These are phyloP conservation scores for Trypanosoma caninum DNA, from an alignment of 208 protist species.

Conservation along the genomic window DNA sequence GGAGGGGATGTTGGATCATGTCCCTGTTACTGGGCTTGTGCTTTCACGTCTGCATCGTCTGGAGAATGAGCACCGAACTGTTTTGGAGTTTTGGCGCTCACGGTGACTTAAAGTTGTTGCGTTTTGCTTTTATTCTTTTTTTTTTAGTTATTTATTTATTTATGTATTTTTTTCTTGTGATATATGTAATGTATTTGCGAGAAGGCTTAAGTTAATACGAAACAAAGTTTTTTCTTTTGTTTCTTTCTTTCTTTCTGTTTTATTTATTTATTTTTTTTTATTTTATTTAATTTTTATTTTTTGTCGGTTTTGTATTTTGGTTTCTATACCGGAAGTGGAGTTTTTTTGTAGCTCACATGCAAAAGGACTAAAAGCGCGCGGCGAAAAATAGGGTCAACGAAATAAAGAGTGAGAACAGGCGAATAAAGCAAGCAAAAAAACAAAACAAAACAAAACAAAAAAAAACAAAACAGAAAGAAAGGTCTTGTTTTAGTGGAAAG, in stretches of 20 bases:
- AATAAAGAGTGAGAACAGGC: background rate
- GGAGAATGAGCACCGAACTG: constrained; percentile 79
- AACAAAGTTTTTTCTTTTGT: background rate
- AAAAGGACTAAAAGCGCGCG: background rate
- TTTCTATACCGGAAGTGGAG: no score
- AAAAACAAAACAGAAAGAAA: background rate
- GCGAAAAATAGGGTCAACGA: background rate
- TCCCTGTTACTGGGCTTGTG: constrained; percentile 70
- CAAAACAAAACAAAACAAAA: background rate
- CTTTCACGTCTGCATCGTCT: constrained; percentile 69
- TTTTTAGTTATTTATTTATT: background rate
- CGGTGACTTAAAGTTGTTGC: background rate
- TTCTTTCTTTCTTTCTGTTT: constrained; percentile 2
- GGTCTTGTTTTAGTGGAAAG: background rate
- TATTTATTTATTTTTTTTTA: constrained; percentile 11
- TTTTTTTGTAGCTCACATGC: background rate
- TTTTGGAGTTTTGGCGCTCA: constrained; percentile 64
- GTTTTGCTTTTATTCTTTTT: background rate
- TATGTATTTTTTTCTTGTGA: constrained; percentile 4
- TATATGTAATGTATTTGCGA: background rate
- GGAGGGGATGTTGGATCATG: constrained; percentile 49
- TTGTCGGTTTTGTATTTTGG: no score
- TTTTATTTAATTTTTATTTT: constrained; percentile 15
- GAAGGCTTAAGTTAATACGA: background rate
- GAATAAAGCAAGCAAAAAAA: no score